Conservation (phyloP, 305 asterid genomes). For the Fraxinus dipetala region DNA sequence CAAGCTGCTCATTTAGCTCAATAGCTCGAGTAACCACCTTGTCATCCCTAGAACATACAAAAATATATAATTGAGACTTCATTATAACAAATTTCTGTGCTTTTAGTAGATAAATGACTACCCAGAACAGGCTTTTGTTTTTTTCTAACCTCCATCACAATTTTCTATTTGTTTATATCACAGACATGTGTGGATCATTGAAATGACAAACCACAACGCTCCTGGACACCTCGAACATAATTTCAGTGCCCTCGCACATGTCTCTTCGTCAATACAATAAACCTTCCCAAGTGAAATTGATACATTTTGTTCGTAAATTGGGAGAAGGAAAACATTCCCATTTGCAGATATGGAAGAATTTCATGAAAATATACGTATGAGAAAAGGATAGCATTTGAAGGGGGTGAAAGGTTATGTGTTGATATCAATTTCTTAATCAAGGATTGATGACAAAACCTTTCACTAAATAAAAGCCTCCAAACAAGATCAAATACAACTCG, state of each 20-base stretch:
- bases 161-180: background rate
- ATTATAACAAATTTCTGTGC: background rate
- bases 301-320: background rate
- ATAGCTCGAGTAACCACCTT: conserved; percentile 65
- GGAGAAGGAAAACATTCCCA: background rate
- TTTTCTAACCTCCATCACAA: background rate
- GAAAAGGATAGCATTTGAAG: background rate
- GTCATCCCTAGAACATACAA: conserved; percentile 58
- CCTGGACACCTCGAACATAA: background rate
- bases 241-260: background rate
- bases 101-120: background rate
- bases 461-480: too few relatives aligned
- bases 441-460: too few relatives aligned
- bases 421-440: too few relatives aligned
- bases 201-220: background rate
- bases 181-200: background rate
- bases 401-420: background rate
- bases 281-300: background rate
- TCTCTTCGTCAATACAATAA: background rate
- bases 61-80: background rate
- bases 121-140: background rate
- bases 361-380: background rate
- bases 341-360: background rate
- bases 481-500: too few relatives aligned
- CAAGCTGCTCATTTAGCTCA: conserved; percentile 88